Evolutionary conservation across 2,329 filamentous ascomycete species (phyloP).

Genomic region (Berkeleyomyces rouxiae): DNA sequence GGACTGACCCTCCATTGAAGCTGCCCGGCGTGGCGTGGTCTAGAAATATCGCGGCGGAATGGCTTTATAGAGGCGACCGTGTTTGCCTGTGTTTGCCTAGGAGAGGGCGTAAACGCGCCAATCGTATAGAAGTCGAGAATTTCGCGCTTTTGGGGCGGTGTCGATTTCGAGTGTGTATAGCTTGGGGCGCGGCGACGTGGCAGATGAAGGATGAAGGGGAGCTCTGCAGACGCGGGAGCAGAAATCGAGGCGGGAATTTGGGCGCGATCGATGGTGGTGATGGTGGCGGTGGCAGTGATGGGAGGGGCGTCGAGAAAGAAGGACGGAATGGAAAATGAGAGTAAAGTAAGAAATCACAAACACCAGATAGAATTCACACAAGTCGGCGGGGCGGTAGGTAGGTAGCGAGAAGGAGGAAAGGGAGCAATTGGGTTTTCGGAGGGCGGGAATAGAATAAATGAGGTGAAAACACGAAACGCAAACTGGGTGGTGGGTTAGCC

Average conservation of each 20-base stretch:
- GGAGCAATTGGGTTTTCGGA: not conserved
- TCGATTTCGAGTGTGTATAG: not conserved
- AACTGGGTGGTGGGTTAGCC: not conserved
- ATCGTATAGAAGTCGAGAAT: not conserved
- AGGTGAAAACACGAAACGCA: not conserved
- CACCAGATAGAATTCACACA: not conserved
- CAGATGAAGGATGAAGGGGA: not conserved
- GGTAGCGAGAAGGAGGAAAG: not conserved
- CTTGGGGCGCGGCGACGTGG: no score
- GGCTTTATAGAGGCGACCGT: not conserved
- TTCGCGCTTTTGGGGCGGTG: not conserved
- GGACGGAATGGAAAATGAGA: not conserved
- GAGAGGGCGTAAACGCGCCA: not conserved
- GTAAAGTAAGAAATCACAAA: not conserved
- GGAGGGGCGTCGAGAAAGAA: not conserved
- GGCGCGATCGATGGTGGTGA: not conserved
- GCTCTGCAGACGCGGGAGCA: not conserved
- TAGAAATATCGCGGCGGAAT: not conserved
- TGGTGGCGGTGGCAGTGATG: not conserved
- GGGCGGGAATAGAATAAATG: not conserved
- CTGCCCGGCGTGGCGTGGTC: not conserved
- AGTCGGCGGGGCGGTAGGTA: not conserved
- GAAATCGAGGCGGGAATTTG: not conserved
- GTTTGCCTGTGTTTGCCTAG: not conserved
- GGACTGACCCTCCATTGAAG: constrained; percentile 14